Evolutionary conservation across 148 eudicot genomes (phyloP).

Genomic region (Camellia granthamiana): DNA sequence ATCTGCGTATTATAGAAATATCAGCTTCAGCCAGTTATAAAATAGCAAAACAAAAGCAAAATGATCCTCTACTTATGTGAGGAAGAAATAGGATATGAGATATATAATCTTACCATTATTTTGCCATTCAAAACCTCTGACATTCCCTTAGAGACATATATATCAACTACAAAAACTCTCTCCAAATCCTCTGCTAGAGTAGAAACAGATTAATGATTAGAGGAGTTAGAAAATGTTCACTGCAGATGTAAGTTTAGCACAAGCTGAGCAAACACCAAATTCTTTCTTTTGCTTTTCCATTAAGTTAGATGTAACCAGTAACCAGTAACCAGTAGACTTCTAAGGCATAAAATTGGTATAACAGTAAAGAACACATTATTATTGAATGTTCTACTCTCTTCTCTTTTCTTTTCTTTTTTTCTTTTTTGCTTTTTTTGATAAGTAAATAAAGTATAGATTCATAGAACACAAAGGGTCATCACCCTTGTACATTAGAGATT

Average conservation of each 20-base stretch:
- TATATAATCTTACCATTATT: conserved; percentile 53
- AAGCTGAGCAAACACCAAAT: not conserved
- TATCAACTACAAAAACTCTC: conserved; percentile 54
- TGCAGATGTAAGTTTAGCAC: not conserved
- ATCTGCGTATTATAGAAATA: conserved; percentile 37
- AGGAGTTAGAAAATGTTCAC: not conserved
- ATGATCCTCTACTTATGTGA: not conserved
- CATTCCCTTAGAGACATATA: conserved; percentile 49
- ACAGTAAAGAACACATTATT: not conserved
- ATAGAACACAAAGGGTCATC: not conserved
- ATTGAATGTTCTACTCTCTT: too few relatives aligned
- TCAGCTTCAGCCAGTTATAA: conserved; percentile 12
- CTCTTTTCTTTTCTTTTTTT: too few relatives aligned
- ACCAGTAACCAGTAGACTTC: not conserved
- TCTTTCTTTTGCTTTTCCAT: not conserved
- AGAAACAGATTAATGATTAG: not conserved
- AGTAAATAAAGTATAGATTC: too few relatives aligned
- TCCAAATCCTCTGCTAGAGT: conserved; percentile 50
- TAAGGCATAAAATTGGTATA: not conserved
- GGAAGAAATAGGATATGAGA: not conserved
- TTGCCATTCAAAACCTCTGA: conserved; percentile 60
- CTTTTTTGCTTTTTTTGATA: too few relatives aligned
- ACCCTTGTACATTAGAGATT: not conserved
- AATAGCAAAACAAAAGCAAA: conserved; percentile 4
- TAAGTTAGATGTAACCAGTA: not conserved